A percentile compares a stretch with the other conserved stretches of the same genome.
These are phyloP conservation scores for Artemisia argyi DNA, from an alignment of 129 eudicot genomes.

Conservation along the genomic window DNA sequence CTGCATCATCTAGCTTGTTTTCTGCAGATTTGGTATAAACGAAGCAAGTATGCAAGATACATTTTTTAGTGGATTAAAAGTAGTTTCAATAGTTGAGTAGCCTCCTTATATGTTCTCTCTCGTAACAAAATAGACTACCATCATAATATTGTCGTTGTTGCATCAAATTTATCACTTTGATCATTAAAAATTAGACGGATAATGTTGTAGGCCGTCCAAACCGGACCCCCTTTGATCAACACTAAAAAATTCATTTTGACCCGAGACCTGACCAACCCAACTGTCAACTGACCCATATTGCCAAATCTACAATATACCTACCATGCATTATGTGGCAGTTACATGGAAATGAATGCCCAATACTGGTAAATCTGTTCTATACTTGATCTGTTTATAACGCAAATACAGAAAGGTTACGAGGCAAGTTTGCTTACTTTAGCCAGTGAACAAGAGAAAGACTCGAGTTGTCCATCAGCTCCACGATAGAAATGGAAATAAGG, in stretches of 20 bases:
- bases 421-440: conserved; percentile 64
- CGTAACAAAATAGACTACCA: too few relatives aligned
- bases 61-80: too few relatives aligned
- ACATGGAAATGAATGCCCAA: background rate
- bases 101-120: too few relatives aligned
- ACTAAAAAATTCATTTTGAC: background rate
- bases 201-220: conserved; percentile 2
- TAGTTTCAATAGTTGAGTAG: too few relatives aligned
- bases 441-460: conserved; percentile 88
- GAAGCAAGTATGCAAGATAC: too few relatives aligned
- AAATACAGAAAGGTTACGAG: background rate
- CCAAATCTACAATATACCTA: conserved; percentile 13
- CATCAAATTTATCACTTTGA: background rate
- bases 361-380: background rate
- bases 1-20: background rate
- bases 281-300: background rate
- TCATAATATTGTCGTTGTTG: background rate
- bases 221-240: background rate
- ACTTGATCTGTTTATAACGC: background rate
- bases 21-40: too few relatives aligned
- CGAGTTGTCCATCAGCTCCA: conserved; percentile 93
- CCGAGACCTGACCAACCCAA: background rate
- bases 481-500: conserved; percentile 96
- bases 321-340: conserved; percentile 3
- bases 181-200: background rate